Percentiles rank a stretch among this genome's conserved stretches.
These are phyloP conservation scores for Pseudogymnoascus sp. DNA, from an alignment of 2,329 filamentous ascomycete genomes.

Conservation along the genomic window DNA sequence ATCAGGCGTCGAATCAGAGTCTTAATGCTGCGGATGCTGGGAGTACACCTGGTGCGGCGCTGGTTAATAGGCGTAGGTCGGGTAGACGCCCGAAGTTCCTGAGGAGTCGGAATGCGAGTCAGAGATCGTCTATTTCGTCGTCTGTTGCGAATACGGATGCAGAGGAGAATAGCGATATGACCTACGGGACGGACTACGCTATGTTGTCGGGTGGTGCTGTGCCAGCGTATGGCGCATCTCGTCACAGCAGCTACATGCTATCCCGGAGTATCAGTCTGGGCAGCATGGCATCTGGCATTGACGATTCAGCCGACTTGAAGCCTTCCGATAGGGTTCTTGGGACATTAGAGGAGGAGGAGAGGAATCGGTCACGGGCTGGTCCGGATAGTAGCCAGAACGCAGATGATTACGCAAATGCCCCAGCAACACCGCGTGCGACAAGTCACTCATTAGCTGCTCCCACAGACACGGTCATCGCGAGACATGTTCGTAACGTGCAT, in stretches of 20 bases:
- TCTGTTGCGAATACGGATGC: conserved; percentile 46
- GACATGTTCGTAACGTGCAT: conserved; percentile 82
- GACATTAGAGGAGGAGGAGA: conserved; percentile 52
- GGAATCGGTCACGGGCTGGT: conserved; percentile 37
- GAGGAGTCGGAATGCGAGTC: conserved; percentile 44
- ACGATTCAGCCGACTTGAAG: conserved; percentile 32
- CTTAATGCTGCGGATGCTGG: conserved; percentile 35
- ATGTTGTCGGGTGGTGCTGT: conserved; percentile 73
- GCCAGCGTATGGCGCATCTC: conserved; percentile 45
- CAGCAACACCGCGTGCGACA: conserved; percentile 64
- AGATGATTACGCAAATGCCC: conserved; percentile 37
- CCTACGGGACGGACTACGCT: conserved; percentile 70
- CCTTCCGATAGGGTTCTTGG: conserved; percentile 42
- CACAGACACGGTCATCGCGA: conserved; percentile 80
- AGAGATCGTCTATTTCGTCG: conserved; percentile 54
- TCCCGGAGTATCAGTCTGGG: conserved; percentile 77
- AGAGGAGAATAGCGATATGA: conserved; percentile 59
- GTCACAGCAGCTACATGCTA: conserved; percentile 47
- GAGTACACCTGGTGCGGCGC: conserved; percentile 38
- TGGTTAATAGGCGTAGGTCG: conserved; percentile 31
- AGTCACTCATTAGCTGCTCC: conserved; percentile 50
- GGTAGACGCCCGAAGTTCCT: conserved; percentile 49
- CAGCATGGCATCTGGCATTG: conserved; percentile 73
- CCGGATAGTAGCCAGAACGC: conserved; percentile 33
- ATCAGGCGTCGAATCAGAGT: conserved; percentile 29